phyloP scores from a whole-genome alignment of 768 basidiomycete species.

The Tricholoma sp. region DNA sequence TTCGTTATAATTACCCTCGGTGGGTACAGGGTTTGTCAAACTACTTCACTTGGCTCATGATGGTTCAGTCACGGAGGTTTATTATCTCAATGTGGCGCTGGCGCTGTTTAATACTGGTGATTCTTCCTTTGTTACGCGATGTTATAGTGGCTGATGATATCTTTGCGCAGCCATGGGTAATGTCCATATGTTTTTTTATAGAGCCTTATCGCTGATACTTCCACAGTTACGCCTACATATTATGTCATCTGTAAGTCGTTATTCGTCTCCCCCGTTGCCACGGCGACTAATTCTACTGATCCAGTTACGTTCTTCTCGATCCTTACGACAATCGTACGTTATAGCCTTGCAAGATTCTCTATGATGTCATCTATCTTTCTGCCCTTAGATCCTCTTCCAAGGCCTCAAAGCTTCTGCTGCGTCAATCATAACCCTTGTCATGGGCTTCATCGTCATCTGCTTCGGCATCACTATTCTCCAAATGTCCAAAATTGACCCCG shows the following conservation, averaged over 20 bases:
- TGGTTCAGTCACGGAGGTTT: conserved; percentile 76
- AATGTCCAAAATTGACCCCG: conserved; percentile 92
- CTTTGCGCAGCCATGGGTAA: conserved; percentile 13
- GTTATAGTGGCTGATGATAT: conserved; percentile 58
- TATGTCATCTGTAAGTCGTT: conserved; percentile 69
- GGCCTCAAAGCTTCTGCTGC: conserved; percentile 74
- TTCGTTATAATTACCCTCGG: conserved; percentile 83
- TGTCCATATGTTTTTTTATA: background rate
- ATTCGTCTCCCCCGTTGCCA: background rate
- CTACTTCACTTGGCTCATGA: conserved; percentile 10
- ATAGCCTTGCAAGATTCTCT: background rate
- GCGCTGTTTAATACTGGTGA: conserved; percentile 90
- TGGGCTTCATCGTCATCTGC: conserved; percentile 90
- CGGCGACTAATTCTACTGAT: background rate
- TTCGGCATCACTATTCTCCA: conserved; percentile 93
- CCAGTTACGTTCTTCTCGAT: conserved; percentile 78
- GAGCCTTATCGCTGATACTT: conserved; percentile 13
- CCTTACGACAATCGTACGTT: conserved; percentile 71
- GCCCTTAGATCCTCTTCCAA: conserved; percentile 73
- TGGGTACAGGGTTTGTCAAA: conserved; percentile 27
- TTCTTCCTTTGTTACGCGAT: conserved; percentile 16
- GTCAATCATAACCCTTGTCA: conserved; percentile 85
- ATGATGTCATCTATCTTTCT: background rate
- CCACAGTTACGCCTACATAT: conserved; percentile 77
- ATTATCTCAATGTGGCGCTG: conserved; percentile 92